phyloP scores from a whole-genome alignment of 2,329 filamentous ascomycete genomes.

The Fusarium sp. region DNA sequence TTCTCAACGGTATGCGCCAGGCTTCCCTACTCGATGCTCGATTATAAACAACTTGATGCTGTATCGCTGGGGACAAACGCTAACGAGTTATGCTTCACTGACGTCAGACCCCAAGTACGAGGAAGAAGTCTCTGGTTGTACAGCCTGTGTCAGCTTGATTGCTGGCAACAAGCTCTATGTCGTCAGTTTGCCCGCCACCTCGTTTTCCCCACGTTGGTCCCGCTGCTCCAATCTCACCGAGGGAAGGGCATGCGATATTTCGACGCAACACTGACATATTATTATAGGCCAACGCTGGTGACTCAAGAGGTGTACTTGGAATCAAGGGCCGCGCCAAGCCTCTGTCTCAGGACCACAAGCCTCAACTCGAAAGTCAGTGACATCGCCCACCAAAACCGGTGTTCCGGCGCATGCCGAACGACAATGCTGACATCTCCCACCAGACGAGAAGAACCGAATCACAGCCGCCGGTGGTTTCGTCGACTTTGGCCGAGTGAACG shows the following conservation, averaged over 20 bases:
- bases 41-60: background rate
- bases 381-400: conserved; percentile 5
- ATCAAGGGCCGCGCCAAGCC: conserved; percentile 98
- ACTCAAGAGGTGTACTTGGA: conserved; percentile 93
- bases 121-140: conserved; percentile 98
- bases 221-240: conserved; percentile 26
- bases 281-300: conserved; percentile 89
- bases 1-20: conserved; percentile 81
- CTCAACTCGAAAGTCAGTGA: conserved; percentile 90
- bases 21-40: conserved; percentile 16
- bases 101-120: conserved; percentile 90
- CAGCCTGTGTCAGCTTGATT: conserved; percentile 89
- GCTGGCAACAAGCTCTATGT: conserved; percentile 93
- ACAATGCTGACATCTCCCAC: conserved; percentile 33
- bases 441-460: conserved; percentile 95
- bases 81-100: conserved; percentile 28
- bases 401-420: conserved; percentile 29
- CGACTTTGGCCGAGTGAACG: conserved; percentile 98
- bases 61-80: conserved; percentile 9
- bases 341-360: conserved; percentile 99
- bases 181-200: conserved; percentile 68
- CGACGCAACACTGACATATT: conserved; percentile 31
- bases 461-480: conserved; percentile 96
- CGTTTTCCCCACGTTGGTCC: conserved; percentile 23
- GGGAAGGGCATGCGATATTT: conserved; percentile 29